Percentiles rank a stretch among this genome's conserved stretches.
These are phyloP conservation scores for Gastrodia elata DNA, from an alignment of 106 monocot species.

Conservation along the genomic window DNA sequence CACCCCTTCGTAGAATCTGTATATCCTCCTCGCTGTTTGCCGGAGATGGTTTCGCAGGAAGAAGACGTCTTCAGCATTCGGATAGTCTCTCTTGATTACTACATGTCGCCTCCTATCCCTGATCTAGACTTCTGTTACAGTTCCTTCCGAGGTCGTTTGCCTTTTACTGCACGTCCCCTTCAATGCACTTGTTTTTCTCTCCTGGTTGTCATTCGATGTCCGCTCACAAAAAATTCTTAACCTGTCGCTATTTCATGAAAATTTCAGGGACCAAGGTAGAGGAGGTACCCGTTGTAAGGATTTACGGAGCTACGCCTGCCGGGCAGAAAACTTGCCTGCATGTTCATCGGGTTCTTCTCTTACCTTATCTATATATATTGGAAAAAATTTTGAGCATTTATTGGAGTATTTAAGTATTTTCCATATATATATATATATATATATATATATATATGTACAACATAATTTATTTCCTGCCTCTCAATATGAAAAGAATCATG, in stretches of 20 bases:
- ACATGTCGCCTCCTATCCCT: conserved; percentile 80
- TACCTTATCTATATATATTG: not conserved
- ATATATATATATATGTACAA: too few relatives aligned
- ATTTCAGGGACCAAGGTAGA: conserved; percentile 49
- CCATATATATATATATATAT: too few relatives aligned
- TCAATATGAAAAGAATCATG: too few relatives aligned
- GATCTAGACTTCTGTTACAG: conserved; percentile 67
- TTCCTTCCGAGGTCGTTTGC: conserved; percentile 47
- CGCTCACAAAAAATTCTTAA: not conserved
- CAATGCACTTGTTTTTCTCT: not conserved
- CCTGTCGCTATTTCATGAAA: not conserved
- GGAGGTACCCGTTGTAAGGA: conserved; percentile 82
- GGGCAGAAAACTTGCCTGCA: conserved; percentile 96
- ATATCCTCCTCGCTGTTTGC: not conserved
- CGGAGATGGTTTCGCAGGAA: conserved; percentile 14
- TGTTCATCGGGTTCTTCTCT: conserved; percentile 61
- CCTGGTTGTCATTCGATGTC: not conserved
- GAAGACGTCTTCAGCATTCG: conserved; percentile 51
- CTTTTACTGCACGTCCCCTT: not conserved
- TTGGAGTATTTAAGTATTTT: not conserved
- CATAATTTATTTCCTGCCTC: too few relatives aligned
- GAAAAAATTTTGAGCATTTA: not conserved
- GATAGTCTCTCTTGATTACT: conserved; percentile 90
- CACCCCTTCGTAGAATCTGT: too few relatives aligned
- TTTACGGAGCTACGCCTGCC: conserved; percentile 77